Conservation (phyloP, 2,329 filamentous ascomycete species). For the Colletotrichum abscissum region DNA sequence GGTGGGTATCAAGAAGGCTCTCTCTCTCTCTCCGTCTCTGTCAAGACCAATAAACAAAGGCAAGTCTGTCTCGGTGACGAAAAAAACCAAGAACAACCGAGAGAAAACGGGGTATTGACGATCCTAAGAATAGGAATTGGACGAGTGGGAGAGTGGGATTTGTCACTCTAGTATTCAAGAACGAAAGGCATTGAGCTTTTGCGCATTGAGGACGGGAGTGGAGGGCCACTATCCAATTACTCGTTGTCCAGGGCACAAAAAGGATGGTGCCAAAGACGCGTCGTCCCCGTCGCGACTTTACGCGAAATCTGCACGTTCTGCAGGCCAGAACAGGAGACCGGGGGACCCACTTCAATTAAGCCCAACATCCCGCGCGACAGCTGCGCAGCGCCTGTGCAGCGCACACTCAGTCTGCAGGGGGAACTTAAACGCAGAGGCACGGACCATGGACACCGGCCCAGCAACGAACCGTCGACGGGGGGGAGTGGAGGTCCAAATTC, state of each 20-base stretch:
- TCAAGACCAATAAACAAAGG: neutral
- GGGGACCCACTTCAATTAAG: constrained; percentile 35
- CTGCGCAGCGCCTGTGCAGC: no score
- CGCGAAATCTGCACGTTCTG: constrained; percentile 31
- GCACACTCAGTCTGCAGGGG: neutral
- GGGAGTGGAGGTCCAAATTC: neutral
- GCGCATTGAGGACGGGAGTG: neutral
- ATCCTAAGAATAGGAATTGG: constrained; percentile 33
- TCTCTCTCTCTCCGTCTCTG: no score
- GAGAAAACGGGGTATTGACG: constrained; percentile 8
- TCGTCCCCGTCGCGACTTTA: constrained; percentile 34
- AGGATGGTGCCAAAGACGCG: constrained; percentile 26
- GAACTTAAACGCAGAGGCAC: constrained; percentile 28
- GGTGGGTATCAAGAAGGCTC: constrained; percentile 29
- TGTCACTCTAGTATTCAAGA: constrained; percentile 17
- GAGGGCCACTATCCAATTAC: constrained; percentile 4
- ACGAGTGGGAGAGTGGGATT: constrained; percentile 29
- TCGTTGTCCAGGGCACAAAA: neutral
- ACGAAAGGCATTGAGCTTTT: neutral
- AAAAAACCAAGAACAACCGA: constrained; percentile 6
- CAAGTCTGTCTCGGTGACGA: neutral
- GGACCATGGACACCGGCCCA: constrained; percentile 27
- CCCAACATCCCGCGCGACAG: neutral
- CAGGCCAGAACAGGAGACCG: neutral
- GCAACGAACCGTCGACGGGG: constrained; percentile 16